These are phyloP conservation scores for Hyphopichia homilentoma DNA, from an alignment of 805 yeast species.

Conservation along the genomic window DNA sequence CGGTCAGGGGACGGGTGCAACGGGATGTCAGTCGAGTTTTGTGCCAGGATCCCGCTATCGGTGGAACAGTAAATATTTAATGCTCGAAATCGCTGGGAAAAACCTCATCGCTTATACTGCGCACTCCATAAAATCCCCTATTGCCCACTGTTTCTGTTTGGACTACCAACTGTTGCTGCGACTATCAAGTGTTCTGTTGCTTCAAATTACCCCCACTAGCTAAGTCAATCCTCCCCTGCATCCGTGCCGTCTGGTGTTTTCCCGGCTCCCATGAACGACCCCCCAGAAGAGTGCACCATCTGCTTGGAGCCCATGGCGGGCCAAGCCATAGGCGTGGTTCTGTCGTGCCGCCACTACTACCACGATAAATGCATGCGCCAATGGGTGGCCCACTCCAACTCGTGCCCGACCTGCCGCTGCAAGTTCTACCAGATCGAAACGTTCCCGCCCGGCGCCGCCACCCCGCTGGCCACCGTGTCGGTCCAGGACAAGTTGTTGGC, in stretches of 20 bases:
- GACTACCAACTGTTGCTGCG: too few relatives aligned
- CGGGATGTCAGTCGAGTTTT: not conserved
- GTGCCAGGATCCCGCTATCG: too few relatives aligned
- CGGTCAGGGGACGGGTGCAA: not conserved
- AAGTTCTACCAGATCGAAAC: conserved; percentile 38
- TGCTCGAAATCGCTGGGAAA: too few relatives aligned
- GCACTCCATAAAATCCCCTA: too few relatives aligned
- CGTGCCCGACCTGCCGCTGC: conserved; percentile 61
- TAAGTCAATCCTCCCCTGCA: too few relatives aligned
- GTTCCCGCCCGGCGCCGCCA: conserved; percentile 12
- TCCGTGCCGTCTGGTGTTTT: too few relatives aligned
- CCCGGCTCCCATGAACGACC: too few relatives aligned
- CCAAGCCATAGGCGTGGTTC: conserved; percentile 21
- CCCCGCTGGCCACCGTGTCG: conserved; percentile 3
- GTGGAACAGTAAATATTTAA: too few relatives aligned
- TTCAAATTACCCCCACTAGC: too few relatives aligned
- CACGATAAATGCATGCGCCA: conserved; percentile 54
- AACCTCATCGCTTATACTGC: too few relatives aligned
- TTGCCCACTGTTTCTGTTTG: too few relatives aligned
- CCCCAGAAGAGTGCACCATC: conserved; percentile 55
- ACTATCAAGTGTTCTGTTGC: too few relatives aligned
- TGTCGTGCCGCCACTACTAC: conserved; percentile 48
- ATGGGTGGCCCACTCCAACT: conserved; percentile 56
- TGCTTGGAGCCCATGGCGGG: conserved; percentile 42
- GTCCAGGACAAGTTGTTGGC: conserved; percentile 30